phyloP scores from a whole-genome alignment of 208 protist genomes.

The Acanthamoeba healyi region DNA sequence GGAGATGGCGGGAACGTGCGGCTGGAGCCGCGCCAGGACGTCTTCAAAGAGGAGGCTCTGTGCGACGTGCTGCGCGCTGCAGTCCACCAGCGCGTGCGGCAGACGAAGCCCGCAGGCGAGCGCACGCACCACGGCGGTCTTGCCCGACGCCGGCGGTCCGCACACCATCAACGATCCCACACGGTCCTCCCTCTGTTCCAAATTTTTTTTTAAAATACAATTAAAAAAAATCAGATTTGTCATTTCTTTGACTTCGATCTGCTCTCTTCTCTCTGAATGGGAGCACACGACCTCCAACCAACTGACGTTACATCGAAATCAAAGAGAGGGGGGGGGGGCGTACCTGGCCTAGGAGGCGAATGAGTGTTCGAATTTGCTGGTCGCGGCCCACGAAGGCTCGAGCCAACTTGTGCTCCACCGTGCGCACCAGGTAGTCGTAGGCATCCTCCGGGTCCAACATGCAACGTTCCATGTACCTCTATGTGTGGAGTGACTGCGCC shows the following conservation, averaged over 20 bases:
- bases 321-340: not conserved
- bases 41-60: constrained; percentile 45
- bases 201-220: no score
- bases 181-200: not conserved
- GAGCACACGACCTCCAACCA: no score
- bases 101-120: constrained; percentile 23
- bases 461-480: not conserved
- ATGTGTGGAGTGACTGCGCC: not conserved
- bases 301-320: no score
- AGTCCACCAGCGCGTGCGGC: constrained; percentile 51
- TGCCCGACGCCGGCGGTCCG: constrained; percentile 31
- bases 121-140: constrained; percentile 21
- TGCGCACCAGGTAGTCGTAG: not conserved
- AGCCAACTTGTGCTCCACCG: not conserved
- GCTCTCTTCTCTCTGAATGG: no score
- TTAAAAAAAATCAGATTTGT: not conserved
- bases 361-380: constrained; percentile 10
- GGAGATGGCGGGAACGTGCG: not conserved
- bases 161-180: constrained; percentile 7
- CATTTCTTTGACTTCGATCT: no score
- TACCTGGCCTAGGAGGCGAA: constrained; percentile 27
- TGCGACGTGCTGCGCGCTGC: constrained; percentile 31
- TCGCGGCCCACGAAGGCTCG: constrained; percentile 15
- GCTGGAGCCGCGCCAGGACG: constrained; percentile 39
- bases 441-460: not conserved